Percentiles rank a stretch among this genome's conserved stretches.
Conservation (phyloP, 352 stramenopile genomes). For the Phytophthora constricta region DNA sequence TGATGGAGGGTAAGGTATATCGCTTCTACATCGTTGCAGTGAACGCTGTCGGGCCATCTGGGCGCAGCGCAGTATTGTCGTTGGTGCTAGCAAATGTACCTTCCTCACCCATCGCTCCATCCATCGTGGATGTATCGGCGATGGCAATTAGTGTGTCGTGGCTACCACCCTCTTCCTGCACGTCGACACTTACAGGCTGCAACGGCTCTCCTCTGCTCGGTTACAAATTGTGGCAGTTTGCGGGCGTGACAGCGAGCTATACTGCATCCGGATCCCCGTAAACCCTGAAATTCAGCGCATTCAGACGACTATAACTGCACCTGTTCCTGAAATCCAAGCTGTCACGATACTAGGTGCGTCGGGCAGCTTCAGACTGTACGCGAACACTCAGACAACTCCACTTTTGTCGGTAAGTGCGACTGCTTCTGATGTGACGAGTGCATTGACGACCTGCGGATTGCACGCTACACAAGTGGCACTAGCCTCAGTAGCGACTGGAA, state of each 20-base stretch:
- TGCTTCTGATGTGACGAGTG: constrained; percentile 50
- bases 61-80: constrained; percentile 85
- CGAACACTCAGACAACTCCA: constrained; percentile 63
- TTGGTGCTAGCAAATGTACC: constrained; percentile 88
- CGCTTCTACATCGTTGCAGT: constrained; percentile 92
- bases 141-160: constrained; percentile 76
- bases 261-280: constrained; percentile 83
- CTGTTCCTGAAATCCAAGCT: constrained; percentile 74
- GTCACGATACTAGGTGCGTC: constrained; percentile 69
- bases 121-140: constrained; percentile 64
- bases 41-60: constrained; percentile 87
- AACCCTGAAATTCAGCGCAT: constrained; percentile 93
- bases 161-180: constrained; percentile 68
- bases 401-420: constrained; percentile 54
- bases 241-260: constrained; percentile 71
- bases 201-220: constrained; percentile 85
- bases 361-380: constrained; percentile 76
- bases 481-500: constrained; percentile 47
- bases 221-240: constrained; percentile 95
- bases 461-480: constrained; percentile 60
- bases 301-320: constrained; percentile 65
- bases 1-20: constrained; percentile 90
- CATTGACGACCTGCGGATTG: constrained; percentile 62
- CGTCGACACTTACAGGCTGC: constrained; percentile 75
- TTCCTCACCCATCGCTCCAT: constrained; percentile 50